A percentile compares a stretch with the other conserved stretches of the same genome.
phyloP scores from a whole-genome alignment of 352 stramenopile species.

The Phytopythium delawarense region DNA sequence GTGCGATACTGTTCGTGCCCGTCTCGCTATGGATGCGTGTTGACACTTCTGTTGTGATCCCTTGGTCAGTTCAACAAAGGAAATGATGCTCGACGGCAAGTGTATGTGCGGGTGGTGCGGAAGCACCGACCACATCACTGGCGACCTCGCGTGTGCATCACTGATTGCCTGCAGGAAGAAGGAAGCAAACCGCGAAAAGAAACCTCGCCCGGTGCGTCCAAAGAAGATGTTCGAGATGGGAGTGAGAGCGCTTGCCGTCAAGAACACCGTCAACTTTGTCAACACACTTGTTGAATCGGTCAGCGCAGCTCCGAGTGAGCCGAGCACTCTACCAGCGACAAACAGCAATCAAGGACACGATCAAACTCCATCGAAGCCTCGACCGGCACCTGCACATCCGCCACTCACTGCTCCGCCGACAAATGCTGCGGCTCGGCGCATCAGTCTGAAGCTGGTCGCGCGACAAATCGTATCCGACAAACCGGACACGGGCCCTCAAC shows the following conservation, averaged over 20 bases:
- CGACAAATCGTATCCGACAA: slow-evolving; percentile 2
- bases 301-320: slow-evolving; percentile 1
- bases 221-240: slow-evolving; percentile 23
- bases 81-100: slow-evolving; percentile 84
- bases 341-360: slow-evolving; percentile 11
- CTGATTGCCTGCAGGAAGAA: slow-evolving; percentile 54
- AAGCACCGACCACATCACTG: slow-evolving; percentile 67
- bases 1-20: slow-evolving; percentile 20
- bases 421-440: not conserved
- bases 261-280: slow-evolving; percentile 44
- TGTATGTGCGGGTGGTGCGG: slow-evolving; percentile 81
- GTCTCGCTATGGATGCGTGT: not conserved
- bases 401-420: not conserved
- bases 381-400: not conserved
- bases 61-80: slow-evolving; percentile 54
- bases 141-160: slow-evolving; percentile 34
- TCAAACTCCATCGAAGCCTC: not conserved
- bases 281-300: slow-evolving; percentile 19
- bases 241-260: slow-evolving; percentile 34
- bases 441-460: slow-evolving; percentile 3
- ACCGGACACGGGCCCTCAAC: not conserved
- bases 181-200: slow-evolving; percentile 52
- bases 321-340: not conserved
- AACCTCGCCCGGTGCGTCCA: slow-evolving; percentile 17
- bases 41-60: not conserved